These are phyloP conservation scores for Oemleria cerasiformis DNA, from an alignment of 306 rosid species.

Conservation along the genomic window DNA sequence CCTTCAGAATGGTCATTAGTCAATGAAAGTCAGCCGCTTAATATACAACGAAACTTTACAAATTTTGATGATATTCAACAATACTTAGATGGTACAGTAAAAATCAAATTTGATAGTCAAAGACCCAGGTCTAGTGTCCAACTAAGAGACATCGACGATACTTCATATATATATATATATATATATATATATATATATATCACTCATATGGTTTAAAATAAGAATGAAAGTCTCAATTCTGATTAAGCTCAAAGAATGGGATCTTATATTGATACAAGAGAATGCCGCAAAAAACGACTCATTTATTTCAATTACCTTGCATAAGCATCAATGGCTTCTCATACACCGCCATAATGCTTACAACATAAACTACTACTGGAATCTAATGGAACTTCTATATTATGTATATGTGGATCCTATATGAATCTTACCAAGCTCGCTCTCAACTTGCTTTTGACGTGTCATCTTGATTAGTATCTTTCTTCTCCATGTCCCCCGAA, in stretches of 20 bases:
- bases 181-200: not conserved
- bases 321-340: slow-evolving; percentile 21
- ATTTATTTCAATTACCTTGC: slow-evolving; percentile 19
- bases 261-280: slow-evolving; percentile 22
- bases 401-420: slow-evolving; percentile 28
- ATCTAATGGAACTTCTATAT: slow-evolving; percentile 13
- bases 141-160: no score
- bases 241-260: slow-evolving; percentile 14
- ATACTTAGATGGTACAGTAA: no score
- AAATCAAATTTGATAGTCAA: no score
- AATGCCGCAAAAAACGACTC: slow-evolving; percentile 13
- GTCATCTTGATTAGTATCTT: slow-evolving; percentile 30
- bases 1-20: no score
- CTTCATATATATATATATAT: no score
- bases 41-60: no score
- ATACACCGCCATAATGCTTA: slow-evolving; percentile 25
- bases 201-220: not conserved
- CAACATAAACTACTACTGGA: slow-evolving; percentile 11
- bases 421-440: slow-evolving; percentile 43
- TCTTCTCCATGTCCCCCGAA: slow-evolving; percentile 28
- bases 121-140: no score
- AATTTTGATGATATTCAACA: no score
- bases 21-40: no score
- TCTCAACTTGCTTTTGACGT: slow-evolving; percentile 38
- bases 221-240: slow-evolving; percentile 1